Evolutionary conservation across 495 filamentous ascomycete genomes (phyloP).

Genomic region (Neurospora discreta): DNA sequence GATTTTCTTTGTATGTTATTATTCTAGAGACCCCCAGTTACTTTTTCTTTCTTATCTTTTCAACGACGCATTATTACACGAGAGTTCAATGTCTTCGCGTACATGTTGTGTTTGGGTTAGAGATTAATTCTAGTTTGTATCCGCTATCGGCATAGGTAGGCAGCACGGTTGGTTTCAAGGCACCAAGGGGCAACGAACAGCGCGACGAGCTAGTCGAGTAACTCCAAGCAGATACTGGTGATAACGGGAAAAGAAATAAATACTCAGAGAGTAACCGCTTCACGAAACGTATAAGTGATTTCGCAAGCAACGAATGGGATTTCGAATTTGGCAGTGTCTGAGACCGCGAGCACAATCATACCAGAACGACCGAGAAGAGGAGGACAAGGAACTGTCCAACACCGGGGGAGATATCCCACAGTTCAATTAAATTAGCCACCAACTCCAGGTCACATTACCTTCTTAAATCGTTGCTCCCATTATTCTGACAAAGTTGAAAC

Average conservation of each 20-base stretch:
- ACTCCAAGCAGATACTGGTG: not conserved
- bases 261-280: too few species aligned
- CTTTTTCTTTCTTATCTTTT: not conserved
- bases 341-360: too few species aligned
- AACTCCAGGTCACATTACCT: not conserved
- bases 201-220: not conserved
- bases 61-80: not conserved
- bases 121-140: not conserved
- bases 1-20: constrained; percentile 6
- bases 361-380: not conserved
- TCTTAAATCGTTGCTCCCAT: not conserved
- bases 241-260: not conserved
- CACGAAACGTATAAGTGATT: too few species aligned
- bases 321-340: too few species aligned
- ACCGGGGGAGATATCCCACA: constrained; percentile 9
- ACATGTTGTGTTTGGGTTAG: not conserved
- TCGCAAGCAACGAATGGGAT: too few species aligned
- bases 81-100: not conserved
- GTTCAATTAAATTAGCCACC: not conserved
- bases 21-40: constrained; percentile 1
- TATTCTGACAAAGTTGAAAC: not conserved
- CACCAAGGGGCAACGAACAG: not conserved
- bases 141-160: not conserved
- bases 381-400: not conserved
- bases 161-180: not conserved